Evolutionary conservation across 2,329 filamentous ascomycete genomes (phyloP).

Genomic region (Dactylellina sp.): DNA sequence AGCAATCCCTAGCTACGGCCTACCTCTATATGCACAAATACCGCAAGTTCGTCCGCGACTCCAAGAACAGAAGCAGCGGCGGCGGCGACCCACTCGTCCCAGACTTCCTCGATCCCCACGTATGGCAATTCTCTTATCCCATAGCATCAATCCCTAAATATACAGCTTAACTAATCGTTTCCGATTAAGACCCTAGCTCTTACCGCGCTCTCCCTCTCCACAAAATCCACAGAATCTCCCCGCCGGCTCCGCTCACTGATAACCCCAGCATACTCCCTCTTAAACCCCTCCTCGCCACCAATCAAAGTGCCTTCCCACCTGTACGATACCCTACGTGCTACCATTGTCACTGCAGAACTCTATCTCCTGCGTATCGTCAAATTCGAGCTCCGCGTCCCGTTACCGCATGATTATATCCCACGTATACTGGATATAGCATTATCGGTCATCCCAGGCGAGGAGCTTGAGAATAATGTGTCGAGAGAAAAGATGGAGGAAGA

Average conservation of each 20-base stretch:
- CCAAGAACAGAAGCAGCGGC: constrained; percentile 9
- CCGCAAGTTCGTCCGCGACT: constrained; percentile 60
- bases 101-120: constrained; percentile 61
- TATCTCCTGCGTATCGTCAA: constrained; percentile 62
- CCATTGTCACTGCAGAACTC: constrained; percentile 62
- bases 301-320: constrained; percentile 61
- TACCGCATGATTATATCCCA: constrained; percentile 62
- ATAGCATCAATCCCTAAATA: constrained; percentile 7
- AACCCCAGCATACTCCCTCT: constrained; percentile 61
- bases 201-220: constrained; percentile 61
- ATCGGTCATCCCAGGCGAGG: constrained; percentile 50
- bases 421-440: constrained; percentile 60
- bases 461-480: constrained; percentile 36
- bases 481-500: constrained; percentile 54
- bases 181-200: constrained; percentile 61
- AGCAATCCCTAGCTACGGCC: constrained; percentile 62
- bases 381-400: constrained; percentile 62
- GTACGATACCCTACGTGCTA: constrained; percentile 62
- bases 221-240: constrained; percentile 62
- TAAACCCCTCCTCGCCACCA: constrained; percentile 58
- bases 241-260: constrained; percentile 62
- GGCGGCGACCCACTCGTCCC: constrained; percentile 32
- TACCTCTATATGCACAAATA: constrained; percentile 63
- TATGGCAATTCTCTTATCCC: constrained; percentile 48
- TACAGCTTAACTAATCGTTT: constrained; percentile 1